Evolutionary conservation across 2,329 filamentous ascomycete species (phyloP).

Genomic region (Lasiodiplodia sp.): DNA sequence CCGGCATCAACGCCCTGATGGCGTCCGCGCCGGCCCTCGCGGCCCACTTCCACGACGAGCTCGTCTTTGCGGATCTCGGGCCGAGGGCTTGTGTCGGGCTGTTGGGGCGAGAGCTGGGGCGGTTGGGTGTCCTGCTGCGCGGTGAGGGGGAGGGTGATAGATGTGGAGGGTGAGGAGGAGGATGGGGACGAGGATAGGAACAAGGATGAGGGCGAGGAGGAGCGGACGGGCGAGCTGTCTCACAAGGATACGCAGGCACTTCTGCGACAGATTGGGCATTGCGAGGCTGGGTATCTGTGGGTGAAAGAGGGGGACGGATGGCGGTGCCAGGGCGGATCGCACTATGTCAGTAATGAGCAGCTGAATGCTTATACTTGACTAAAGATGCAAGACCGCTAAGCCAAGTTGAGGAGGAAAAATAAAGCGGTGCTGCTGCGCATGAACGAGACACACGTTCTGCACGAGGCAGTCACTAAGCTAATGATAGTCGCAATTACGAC

Average conservation of each 20-base stretch:
- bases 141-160: no score
- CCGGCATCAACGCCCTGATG: conserved; percentile 70
- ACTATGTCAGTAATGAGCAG: conserved; percentile 58
- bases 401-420: no score
- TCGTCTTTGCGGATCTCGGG: background rate
- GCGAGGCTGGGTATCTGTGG: conserved; percentile 62
- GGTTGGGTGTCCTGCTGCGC: background rate
- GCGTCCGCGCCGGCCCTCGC: background rate
- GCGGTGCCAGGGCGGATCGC: conserved; percentile 66
- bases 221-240: background rate
- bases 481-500: no score
- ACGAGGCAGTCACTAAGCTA: no score
- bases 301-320: conserved; percentile 66
- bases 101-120: background rate
- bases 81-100: background rate
- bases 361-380: conserved; percentile 10
- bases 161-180: no score
- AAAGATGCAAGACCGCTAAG: no score
- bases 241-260: background rate
- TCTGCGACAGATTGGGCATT: conserved; percentile 51
- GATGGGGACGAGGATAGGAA: no score
- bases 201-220: background rate
- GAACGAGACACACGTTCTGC: no score
- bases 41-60: background rate
- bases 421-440: no score